A percentile compares a stretch with the other conserved stretches of the same genome.
phyloP scores from a whole-genome alignment of 2,329 filamentous ascomycete species.

The Phialocephala subalpina region DNA sequence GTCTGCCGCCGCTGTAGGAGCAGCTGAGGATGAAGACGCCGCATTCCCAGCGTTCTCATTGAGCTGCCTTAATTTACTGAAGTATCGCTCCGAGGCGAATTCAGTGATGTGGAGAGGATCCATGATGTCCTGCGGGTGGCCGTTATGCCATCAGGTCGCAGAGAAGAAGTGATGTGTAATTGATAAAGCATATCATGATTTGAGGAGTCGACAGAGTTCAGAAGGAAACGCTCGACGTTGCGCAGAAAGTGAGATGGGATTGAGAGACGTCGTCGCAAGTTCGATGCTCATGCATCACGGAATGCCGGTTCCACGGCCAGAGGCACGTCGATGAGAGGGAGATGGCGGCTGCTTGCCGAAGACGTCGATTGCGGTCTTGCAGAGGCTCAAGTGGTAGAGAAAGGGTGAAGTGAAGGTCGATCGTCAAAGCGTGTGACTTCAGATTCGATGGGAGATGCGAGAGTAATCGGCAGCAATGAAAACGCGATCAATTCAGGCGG shows the following conservation, averaged over 20 bases:
- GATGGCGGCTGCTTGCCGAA: slow-evolving; percentile 23
- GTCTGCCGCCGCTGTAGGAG: slow-evolving; percentile 24
- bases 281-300: slow-evolving; percentile 40
- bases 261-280: slow-evolving; percentile 34
- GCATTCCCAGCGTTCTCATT: slow-evolving; percentile 52
- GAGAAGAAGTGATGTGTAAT: slow-evolving; percentile 30
- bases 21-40: slow-evolving; percentile 43
- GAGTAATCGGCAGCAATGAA: slow-evolving; percentile 6
- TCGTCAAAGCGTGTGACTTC: slow-evolving; percentile 7
- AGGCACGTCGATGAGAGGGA: slow-evolving; percentile 12
- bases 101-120: slow-evolving; percentile 70
- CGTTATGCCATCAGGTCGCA: slow-evolving; percentile 42
- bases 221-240: slow-evolving; percentile 32
- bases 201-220: slow-evolving; percentile 32
- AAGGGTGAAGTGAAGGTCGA: slow-evolving; percentile 1
- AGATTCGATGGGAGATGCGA: slow-evolving; percentile 5
- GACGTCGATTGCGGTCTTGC: not conserved
- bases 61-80: slow-evolving; percentile 66
- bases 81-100: slow-evolving; percentile 71
- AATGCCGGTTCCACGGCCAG: slow-evolving; percentile 21
- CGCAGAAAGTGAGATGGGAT: slow-evolving; percentile 29
- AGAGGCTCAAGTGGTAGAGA: slow-evolving; percentile 2
- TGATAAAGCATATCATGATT: slow-evolving; percentile 41
- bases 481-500: slow-evolving; percentile 11
- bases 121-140: slow-evolving; percentile 52